phyloP scores from a whole-genome alignment of 441 rosid genomes.

The Biscutella laevigata region DNA sequence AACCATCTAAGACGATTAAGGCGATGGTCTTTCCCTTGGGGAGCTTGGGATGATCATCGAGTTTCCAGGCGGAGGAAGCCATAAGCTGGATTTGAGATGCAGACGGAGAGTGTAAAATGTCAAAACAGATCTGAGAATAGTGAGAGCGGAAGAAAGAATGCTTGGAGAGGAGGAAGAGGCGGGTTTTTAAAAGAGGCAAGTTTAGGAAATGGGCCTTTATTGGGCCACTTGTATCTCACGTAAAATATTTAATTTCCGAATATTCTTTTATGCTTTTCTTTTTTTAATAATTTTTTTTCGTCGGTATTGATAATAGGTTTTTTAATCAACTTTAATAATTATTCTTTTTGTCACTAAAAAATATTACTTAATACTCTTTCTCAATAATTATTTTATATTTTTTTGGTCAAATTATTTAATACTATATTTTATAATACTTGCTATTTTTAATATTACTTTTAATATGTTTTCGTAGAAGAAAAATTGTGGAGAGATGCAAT shows the following conservation, averaged over 20 bases:
- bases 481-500: no score
- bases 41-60: slow-evolving; percentile 75
- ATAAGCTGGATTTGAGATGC: slow-evolving; percentile 25
- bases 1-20: slow-evolving; percentile 78
- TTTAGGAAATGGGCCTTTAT: slow-evolving; percentile 7
- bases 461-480: no score
- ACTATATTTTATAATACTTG: no score
- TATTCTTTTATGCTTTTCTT: no score
- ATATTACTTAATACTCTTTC: no score
- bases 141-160: slow-evolving; percentile 6
- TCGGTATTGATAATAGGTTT: no score
- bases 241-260: slow-evolving; percentile 13
- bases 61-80: slow-evolving; percentile 44
- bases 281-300: no score
- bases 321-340: no score
- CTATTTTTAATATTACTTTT: no score
- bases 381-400: no score
- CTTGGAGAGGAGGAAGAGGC: slow-evolving; percentile 19
- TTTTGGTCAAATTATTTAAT: no score
- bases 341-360: no score
- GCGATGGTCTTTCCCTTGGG: slow-evolving; percentile 74
- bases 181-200: slow-evolving; percentile 17
- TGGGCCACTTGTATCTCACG: slow-evolving; percentile 24
- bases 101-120: slow-evolving; percentile 2
- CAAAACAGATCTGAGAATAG: slow-evolving; percentile 14